Conservation (phyloP, 306 rosid species). For the Castanospermum australe region DNA sequence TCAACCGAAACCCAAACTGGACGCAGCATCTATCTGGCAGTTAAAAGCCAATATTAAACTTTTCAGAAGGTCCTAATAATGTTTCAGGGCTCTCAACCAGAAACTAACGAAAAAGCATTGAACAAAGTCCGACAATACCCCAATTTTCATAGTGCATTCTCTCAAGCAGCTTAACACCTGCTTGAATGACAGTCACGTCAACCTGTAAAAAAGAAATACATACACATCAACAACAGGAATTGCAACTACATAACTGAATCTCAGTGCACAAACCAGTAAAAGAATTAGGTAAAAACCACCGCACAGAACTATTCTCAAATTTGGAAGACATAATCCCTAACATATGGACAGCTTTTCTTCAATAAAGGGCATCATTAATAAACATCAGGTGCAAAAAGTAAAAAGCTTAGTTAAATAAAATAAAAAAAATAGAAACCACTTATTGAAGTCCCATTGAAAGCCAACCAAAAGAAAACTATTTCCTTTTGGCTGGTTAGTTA, state of each 20-base stretch:
- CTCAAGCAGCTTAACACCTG: constrained; percentile 23
- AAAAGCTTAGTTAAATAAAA: not conserved
- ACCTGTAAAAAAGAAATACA: constrained; percentile 34
- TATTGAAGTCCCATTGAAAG: not conserved
- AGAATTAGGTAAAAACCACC: not conserved
- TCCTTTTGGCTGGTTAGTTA: not conserved
- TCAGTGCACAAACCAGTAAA: not conserved
- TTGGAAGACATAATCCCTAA: not conserved
- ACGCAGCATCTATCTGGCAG: constrained; percentile 36
- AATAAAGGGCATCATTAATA: not conserved
- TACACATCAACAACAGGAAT: constrained; percentile 9
- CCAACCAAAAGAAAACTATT: not conserved
- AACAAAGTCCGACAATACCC: constrained; percentile 34
- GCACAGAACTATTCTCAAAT: not conserved
- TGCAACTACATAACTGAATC: not conserved
- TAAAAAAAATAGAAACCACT: not conserved
- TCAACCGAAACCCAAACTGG: constrained; percentile 37
- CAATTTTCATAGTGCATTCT: constrained; percentile 24
- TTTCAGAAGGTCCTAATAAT: constrained; percentile 36
- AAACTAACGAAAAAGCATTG: constrained; percentile 44
- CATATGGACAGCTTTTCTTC: not conserved
- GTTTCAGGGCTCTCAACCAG: constrained; percentile 46
- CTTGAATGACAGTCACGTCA: constrained; percentile 36
- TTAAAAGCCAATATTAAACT: constrained; percentile 46
- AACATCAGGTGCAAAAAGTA: not conserved